phyloP scores from a whole-genome alignment of 805 yeast genomes.

The Saccharomyces paradoxus region DNA sequence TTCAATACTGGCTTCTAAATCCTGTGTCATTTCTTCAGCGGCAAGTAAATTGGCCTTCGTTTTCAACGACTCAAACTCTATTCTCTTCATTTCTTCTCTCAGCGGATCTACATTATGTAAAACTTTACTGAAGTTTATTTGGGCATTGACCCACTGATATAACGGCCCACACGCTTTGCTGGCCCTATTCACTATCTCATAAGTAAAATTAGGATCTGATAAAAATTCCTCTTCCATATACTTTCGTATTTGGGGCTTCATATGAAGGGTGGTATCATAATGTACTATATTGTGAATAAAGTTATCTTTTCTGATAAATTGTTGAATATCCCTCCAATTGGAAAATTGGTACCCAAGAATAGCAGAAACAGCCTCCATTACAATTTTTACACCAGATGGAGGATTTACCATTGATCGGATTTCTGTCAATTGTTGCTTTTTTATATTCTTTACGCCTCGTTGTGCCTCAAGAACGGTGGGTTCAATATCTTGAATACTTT shows the following conservation, averaged over 20 bases:
- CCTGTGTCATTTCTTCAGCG: constrained; percentile 71
- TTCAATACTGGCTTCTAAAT: constrained; percentile 62
- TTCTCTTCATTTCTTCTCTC: constrained; percentile 48
- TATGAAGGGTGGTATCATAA: constrained; percentile 54
- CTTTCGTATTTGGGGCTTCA: constrained; percentile 44
- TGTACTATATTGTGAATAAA: constrained; percentile 76
- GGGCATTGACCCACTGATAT: constrained; percentile 83
- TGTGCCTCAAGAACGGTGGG: constrained; percentile 83
- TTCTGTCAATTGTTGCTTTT: constrained; percentile 87
- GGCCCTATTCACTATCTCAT: constrained; percentile 73
- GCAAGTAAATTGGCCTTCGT: constrained; percentile 66
- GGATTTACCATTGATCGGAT: constrained; percentile 84
- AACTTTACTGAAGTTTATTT: constrained; percentile 65
- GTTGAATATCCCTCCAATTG: constrained; percentile 78
- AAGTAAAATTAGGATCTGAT: constrained; percentile 55
- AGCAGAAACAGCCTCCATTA: constrained; percentile 81
- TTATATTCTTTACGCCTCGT: constrained; percentile 82
- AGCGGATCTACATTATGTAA: constrained; percentile 69
- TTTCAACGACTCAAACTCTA: constrained; percentile 54
- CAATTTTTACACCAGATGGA: constrained; percentile 75
- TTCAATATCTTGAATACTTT: constrained; percentile 66
- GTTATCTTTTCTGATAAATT: constrained; percentile 74
- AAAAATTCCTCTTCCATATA: constrained; percentile 56
- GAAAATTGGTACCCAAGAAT: constrained; percentile 62
- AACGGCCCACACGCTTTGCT: constrained; percentile 94